A percentile compares a stretch with the other conserved stretches of the same genome.
Evolutionary conservation across 2,329 filamentous ascomycete species (phyloP).

Genomic region (Knoxdaviesia proteae): DNA sequence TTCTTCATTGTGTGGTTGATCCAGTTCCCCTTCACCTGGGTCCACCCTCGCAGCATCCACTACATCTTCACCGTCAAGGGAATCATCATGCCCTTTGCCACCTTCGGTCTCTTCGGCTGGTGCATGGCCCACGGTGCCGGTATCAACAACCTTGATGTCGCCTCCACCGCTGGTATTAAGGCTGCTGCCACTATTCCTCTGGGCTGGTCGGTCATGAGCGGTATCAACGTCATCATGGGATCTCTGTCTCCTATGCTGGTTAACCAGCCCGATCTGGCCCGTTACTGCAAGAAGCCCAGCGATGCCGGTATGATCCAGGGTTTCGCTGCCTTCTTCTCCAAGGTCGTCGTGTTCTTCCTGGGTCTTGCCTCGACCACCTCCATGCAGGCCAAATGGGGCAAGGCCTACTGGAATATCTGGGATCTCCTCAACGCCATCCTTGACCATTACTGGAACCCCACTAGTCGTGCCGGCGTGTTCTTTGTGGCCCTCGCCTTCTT

Average conservation of each 20-base stretch:
- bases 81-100: conserved; percentile 13
- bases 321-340: conserved; percentile 8
- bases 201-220: conserved; percentile 16
- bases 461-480: conserved; percentile 13
- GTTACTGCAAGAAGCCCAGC: conserved; percentile 12
- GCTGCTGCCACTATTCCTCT: conserved; percentile 10
- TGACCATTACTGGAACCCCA: conserved; percentile 13
- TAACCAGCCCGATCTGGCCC: conserved; percentile 16
- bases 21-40: conserved; percentile 16
- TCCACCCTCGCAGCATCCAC: conserved; percentile 15
- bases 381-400: conserved; percentile 13
- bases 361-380: conserved; percentile 12
- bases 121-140: conserved; percentile 11
- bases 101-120: conserved; percentile 16
- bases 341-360: conserved; percentile 11
- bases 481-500: conserved; percentile 10
- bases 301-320: conserved; percentile 13
- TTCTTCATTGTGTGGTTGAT: conserved; percentile 19
- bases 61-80: conserved; percentile 16
- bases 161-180: conserved; percentile 8
- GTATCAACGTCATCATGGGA: conserved; percentile 18
- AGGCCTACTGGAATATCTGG: conserved; percentile 16
- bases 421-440: conserved; percentile 15
- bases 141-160: conserved; percentile 9
- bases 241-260: conserved; percentile 14